Evolutionary conservation across 306 rosid species (phyloP), one percentile per base, ranked within the genome.

Genomic region (Dryas octopetala): DNA sequence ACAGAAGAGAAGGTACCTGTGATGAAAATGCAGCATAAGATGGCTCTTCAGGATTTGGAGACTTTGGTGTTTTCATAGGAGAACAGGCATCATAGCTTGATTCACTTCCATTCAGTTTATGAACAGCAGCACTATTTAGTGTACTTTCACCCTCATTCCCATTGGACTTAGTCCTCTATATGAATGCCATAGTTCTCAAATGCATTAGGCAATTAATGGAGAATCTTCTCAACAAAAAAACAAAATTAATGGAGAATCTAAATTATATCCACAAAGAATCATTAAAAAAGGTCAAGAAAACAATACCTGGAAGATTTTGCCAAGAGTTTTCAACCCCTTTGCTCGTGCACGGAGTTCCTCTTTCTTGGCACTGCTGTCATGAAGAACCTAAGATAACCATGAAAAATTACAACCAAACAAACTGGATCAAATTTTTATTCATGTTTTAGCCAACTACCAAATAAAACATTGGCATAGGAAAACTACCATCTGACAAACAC

Each of bases 281-380:
- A 53, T 32, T 19, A 45, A 13, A 74, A 68, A 49, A 76, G 51
- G 9, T 53, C 47, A 69, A 72, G 60, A 23, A 80, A 73, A 75
- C 70, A 73, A 54, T 80, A 95, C 98, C 98, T 91, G 98, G 84
- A 95, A 91, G 73, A 95, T 90, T 91, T 89, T 95, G 68, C 98
- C 98, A 66, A 95, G 98, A 53, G 95, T 87, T 85, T 95, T 95
- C 88, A 95, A 84, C 62, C 97, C 98, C 84, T 95, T 95, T 43
- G 98, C 98, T 74, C 98, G 93, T 46, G 89, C 97, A 15, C 93
- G 97, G 69, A 91, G 89, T 76, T 91, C 98, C 86, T 95, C 98
- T 81, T 89, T 95, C 90, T 80, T 95, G 79, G 78, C 88, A 78
- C 49, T 85, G 85, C 62, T 89, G 77, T 95, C 98, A 82, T 91